Base-by-base conservation (phyloP, 495 filamentous ascomycete genomes). In the Parathielavia appendiculata region DNA sequence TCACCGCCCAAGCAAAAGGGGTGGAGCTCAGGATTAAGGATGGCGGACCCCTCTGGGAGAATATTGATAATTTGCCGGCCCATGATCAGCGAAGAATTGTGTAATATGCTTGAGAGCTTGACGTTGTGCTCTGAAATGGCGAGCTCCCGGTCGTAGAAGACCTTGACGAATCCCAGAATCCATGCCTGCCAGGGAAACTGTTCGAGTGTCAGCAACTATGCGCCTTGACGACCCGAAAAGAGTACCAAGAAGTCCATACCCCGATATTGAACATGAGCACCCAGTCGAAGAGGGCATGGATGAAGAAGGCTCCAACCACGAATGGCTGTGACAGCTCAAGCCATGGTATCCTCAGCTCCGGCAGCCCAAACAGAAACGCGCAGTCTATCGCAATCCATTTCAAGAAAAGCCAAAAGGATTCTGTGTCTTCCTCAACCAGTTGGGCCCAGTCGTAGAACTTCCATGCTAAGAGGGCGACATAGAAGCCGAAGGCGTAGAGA, bases 41-140 rank as follows among this genome's bases (percentile, higher is more conserved):
- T 77, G 13, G 89, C 93, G 57, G 91, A 95, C 84, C 93, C 93
- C 79, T 98, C 93, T 3, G 93, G 93, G 30, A 98, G 77, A 69
- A 97, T 95, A 66, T 98, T 91, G 66, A 98, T 91, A 60, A 95
- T 92, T 73, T 96, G 90, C 68, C 89, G 92, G 67, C 93, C 93
- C 69, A 95, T 80, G 54, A 97, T 96, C 64, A 96, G 80, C 8
- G 92, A 96, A 1, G 88, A 79, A 67, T 97, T 97, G 68, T 95
- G 85, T 44, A 95, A 79, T 51, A 97, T 89, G 57, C 83, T 85
- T 2, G 84, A 86, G 30, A 91, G 82, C 66, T 95, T 95, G 54
- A 97, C 93, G 61, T 83, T 88, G 46, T 85, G 82, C 69, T 96
- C 93, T 5, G 87, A 89, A 63, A 98, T 88, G 13, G 93, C 89